Evolutionary conservation across 2,329 filamentous ascomycete genomes (phyloP).

Genomic region (Myriosclerotinia curreyana): DNA sequence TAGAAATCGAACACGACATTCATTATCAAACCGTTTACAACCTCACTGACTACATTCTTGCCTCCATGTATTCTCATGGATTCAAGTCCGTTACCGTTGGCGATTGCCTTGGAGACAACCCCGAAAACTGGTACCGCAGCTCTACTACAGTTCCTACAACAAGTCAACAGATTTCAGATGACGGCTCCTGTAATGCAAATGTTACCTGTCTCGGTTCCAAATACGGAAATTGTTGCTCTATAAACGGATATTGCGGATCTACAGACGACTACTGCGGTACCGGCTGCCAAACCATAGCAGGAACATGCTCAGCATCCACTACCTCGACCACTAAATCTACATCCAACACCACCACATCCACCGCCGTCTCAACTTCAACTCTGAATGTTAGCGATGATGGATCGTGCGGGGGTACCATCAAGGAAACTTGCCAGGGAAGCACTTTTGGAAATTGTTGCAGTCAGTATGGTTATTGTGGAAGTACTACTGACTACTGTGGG

Average conservation of each 20-base stretch:
- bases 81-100: slow-evolving; percentile 46
- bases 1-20: slow-evolving; percentile 50
- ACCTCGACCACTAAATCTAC: slow-evolving; percentile 12
- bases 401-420: slow-evolving; percentile 22
- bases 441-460: slow-evolving; percentile 30
- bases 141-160: slow-evolving; percentile 12
- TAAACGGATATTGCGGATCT: slow-evolving; percentile 37
- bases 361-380: background rate
- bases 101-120: slow-evolving; percentile 46
- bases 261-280: slow-evolving; percentile 37
- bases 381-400: slow-evolving; percentile 22
- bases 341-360: background rate
- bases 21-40: slow-evolving; percentile 41
- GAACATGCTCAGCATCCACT: slow-evolving; percentile 21
- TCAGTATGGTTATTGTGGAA: slow-evolving; percentile 23
- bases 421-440: slow-evolving; percentile 26
- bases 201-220: slow-evolving; percentile 33
- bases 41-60: slow-evolving; percentile 41
- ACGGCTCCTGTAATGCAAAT: slow-evolving; percentile 27
- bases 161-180: slow-evolving; percentile 24
- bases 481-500: slow-evolving; percentile 17
- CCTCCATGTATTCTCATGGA: slow-evolving; percentile 41
- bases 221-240: slow-evolving; percentile 37
- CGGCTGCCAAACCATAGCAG: slow-evolving; percentile 33
- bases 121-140: slow-evolving; percentile 45